A percentile compares a stretch with the other conserved stretches of the same genome.
Conservation (phyloP, 192 early-diverging fungal genomes). For the Diversispora eburnea region DNA sequence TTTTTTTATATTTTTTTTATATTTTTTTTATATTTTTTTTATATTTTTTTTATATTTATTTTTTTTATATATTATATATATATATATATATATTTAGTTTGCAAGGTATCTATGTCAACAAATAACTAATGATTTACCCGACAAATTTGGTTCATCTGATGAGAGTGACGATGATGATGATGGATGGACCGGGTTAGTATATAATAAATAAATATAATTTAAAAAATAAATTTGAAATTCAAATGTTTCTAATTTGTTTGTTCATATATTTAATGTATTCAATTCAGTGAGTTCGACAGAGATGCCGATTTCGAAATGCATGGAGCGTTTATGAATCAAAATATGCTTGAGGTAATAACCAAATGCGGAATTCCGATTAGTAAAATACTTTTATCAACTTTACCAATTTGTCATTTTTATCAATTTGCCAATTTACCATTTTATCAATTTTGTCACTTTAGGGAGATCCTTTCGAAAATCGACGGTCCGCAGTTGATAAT, state of each 20-base stretch:
- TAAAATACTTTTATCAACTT: background rate
- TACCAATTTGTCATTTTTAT: background rate
- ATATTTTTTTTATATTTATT: too few relatives aligned
- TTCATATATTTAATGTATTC: background rate
- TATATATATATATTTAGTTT: too few relatives aligned
- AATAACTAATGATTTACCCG: conserved; percentile 65
- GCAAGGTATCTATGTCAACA: conserved; percentile 68
- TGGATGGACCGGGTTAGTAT: conserved; percentile 49
- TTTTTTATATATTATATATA: too few relatives aligned
- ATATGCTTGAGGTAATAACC: conserved; percentile 29
- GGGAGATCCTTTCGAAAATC: conserved; percentile 24
- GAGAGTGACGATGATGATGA: conserved; percentile 58
- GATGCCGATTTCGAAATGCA: conserved; percentile 37
- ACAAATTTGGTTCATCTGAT: conserved; percentile 63
- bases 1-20: conserved; percentile 7
- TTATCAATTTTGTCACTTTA: background rate
- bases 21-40: background rate
- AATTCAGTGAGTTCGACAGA: conserved; percentile 28
- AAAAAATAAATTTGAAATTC: background rate
- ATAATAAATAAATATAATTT: background rate
- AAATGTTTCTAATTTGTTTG: background rate
- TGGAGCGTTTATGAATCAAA: conserved; percentile 22
- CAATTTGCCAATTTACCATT: background rate
- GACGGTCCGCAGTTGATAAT: conserved; percentile 4
- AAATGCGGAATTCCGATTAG: too few relatives aligned